Evolutionary conservation across 106 monocot species (phyloP).

Genomic region (Amphibolis antarctica): DNA sequence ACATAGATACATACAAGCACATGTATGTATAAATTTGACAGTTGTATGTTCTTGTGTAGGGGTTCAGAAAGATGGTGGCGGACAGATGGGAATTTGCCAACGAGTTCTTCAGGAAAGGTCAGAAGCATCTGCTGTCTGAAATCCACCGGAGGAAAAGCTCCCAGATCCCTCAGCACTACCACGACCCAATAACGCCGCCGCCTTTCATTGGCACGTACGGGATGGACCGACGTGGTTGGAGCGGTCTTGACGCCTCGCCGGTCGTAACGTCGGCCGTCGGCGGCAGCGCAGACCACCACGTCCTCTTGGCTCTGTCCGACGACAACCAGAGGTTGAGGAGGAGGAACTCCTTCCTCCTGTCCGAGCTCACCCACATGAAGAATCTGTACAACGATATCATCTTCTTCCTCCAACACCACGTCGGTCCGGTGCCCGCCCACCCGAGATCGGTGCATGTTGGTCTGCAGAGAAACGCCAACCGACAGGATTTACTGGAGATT

Average conservation of each 20-base stretch:
- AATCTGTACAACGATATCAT: conserved; percentile 95
- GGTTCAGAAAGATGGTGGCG: conserved; percentile 14
- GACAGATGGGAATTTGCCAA: conserved; percentile 18
- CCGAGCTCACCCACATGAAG: conserved; percentile 83
- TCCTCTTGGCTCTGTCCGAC: conserved; percentile 32
- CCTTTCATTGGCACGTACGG: background rate
- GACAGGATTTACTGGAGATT: background rate
- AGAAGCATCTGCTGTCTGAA: conserved; percentile 6
- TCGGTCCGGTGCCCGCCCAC: conserved; percentile 16
- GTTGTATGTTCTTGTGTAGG: conserved; percentile 1
- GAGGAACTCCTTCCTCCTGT: conserved; percentile 39
- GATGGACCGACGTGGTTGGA: too few relatives aligned
- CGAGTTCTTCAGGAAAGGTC: conserved; percentile 15
- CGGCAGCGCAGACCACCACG: background rate
- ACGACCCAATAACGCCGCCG: background rate
- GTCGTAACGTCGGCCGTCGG: too few relatives aligned
- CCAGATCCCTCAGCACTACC: conserved; percentile 7
- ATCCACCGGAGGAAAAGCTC: conserved; percentile 15
- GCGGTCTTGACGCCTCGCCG: too few relatives aligned
- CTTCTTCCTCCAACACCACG: conserved; percentile 93
- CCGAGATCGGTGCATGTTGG: background rate
- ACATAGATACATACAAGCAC: too few relatives aligned
- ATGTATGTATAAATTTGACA: too few relatives aligned
- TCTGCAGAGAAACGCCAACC: background rate
- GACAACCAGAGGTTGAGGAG: conserved; percentile 65